Base-by-base conservation (phyloP, 2,329 filamentous ascomycete genomes). In the Colletotrichum destructivum region DNA sequence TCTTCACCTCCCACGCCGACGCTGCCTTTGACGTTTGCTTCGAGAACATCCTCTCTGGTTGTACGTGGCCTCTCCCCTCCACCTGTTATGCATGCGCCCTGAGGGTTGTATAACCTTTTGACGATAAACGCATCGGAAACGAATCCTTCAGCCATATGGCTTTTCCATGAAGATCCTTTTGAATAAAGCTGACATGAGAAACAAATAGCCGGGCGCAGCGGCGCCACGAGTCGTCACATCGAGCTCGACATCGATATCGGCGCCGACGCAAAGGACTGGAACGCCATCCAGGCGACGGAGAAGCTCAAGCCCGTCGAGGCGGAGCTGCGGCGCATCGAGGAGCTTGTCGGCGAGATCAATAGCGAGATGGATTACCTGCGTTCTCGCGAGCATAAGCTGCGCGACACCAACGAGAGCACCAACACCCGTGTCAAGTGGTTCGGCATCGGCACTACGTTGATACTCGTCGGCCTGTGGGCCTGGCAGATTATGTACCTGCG, bases 401-500 rank as follows among this genome's bases (percentile, higher is more conserved):
- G 96, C 82, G 96, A 99, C 85, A 99, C 96, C 77, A 99, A 99
- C 84, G 96, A 99, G 92, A 98, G 96, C 88, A 99, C 96, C 76
- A 99, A 99, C 85, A 96, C 93, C 85, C 91, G 96, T 71, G 96
- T 99, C 79, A 99, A 98, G 88, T 98, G 94, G 95, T 99, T 99
- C 84, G 96, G 96, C 60, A 91, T 98, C 81, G 91, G 92, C 75
- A 98, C 96, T 38, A 98, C 98, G 85, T 93, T 94, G 74, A 92
- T 98, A 87, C 86, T 99, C 77, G 87, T 98, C 76, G 94, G 90
- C 44, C 87, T 99, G 77, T 97, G 96, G 82, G 95, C 87, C 52
- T 99, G 96, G 96, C 96, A 99, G 90, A 94, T 99, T 80, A 91
- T 99, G 81, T 99, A 99, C 84, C 88, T 99, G 84, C 90, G 96